Evolutionary conservation across 768 basidiomycete genomes (phyloP), one percentile per base, ranked within the genome.

Genomic region (Leucocoprinus sp.): DNA sequence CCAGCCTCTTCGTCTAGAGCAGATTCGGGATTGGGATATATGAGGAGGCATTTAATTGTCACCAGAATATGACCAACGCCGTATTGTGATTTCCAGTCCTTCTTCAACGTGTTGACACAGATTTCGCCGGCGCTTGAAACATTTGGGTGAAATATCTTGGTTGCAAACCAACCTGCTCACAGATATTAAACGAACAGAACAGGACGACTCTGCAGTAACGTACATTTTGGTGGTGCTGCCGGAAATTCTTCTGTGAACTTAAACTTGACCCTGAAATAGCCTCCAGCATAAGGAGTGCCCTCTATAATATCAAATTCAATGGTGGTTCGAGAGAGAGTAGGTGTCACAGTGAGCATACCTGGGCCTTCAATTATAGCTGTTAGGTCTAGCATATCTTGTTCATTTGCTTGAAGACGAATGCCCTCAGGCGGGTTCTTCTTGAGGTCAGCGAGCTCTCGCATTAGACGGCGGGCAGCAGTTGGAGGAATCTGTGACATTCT

Each of bases 91-190:
- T 92, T 86, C 93, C 93, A 97, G 57, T 95, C 92, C 63, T 96
- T 95, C 74, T 96, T 97, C 19, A 97, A 68, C 5, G 93, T 97
- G 67, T 93, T 95, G 11, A 97, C 93, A 61, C 93, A 97, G 54
- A 97, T 97, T 64, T 96, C 93, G 12, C 93, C 93, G 0, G 76
- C 63, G 26, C 76, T 72, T 0, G 92, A 93, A 31, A 98, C 91
- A 56, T 98, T 98, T 0, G 95, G 93, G 57, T 97, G 93, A 64
- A 97, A 97, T 46, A 98, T 93, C 69, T 95, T 96, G 40, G 93
- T 96, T 11, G 75, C 68, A 54, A 96, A 86, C 70, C 88, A 84
- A 58, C 93, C 93, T 95, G 53, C 19, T 8, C 33, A 48, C 45
- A 17, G 26, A 21, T 28, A 14, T 39, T 11, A 23, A 14, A 17